phyloP scores from a whole-genome alignment of 768 basidiomycete genomes.

The Russula griseocarnosa region DNA sequence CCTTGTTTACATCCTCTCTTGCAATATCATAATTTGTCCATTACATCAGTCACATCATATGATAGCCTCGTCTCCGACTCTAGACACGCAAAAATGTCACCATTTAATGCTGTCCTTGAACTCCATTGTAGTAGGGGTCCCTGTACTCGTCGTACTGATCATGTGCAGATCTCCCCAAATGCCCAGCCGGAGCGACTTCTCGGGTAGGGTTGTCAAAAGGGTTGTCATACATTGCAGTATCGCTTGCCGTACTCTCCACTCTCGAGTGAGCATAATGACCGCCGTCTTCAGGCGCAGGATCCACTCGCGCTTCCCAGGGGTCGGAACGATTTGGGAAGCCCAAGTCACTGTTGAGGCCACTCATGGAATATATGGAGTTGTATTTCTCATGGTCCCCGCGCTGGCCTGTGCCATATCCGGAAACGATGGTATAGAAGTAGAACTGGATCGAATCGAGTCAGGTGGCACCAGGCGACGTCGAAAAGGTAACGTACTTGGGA shows the following conservation, averaged over 20 bases:
- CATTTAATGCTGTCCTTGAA: not conserved
- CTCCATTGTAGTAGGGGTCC: conserved; percentile 34
- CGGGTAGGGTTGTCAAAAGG: conserved; percentile 6
- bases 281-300: conserved; percentile 24
- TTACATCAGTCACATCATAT: not conserved
- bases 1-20: not conserved
- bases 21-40: conserved; percentile 2
- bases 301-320: conserved; percentile 61
- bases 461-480: conserved; percentile 36
- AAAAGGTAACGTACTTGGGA: conserved; percentile 56
- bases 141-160: conserved; percentile 30
- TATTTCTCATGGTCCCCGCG: conserved; percentile 79
- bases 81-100: not conserved
- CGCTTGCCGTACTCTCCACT: conserved; percentile 25
- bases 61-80: too few species aligned
- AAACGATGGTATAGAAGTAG: conserved; percentile 47
- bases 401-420: conserved; percentile 69
- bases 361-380: conserved; percentile 62
- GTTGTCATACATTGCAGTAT: conserved; percentile 20
- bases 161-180: not conserved
- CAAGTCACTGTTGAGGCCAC: conserved; percentile 53
- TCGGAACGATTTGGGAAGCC: conserved; percentile 61
- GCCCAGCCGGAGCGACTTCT: conserved; percentile 1
- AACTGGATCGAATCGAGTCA: conserved; percentile 37
- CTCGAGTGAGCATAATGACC: conserved; percentile 23